Conservation (phyloP, 2,329 filamentous ascomycete species). For the Rhynchosporium graminicola region DNA sequence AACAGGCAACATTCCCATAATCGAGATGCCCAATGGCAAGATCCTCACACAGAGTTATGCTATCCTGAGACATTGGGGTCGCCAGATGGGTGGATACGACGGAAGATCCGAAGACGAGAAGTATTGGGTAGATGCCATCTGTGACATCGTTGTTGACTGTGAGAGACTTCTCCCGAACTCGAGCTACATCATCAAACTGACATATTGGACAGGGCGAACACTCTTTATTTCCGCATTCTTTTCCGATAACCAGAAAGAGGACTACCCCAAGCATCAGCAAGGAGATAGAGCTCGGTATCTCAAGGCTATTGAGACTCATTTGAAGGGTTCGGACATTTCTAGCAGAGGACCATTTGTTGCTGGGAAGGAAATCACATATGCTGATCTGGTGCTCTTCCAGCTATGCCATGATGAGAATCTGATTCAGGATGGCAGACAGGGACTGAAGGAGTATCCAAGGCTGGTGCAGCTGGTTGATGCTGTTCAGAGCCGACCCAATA, state of each 20-base stretch:
- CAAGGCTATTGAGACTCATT: constrained; percentile 43
- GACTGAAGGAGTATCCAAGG: constrained; percentile 36
- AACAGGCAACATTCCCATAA: constrained; percentile 34
- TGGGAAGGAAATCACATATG: constrained; percentile 38
- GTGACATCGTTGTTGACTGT: constrained; percentile 40
- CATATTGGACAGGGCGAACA: constrained; percentile 34
- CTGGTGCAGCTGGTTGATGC: constrained; percentile 37
- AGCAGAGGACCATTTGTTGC: constrained; percentile 37
- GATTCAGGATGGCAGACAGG: constrained; percentile 34
- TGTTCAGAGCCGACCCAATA: constrained; percentile 35
- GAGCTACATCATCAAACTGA: background rate
- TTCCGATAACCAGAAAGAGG: constrained; percentile 32
- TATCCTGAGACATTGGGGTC: constrained; percentile 38
- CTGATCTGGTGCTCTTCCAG: constrained; percentile 38
- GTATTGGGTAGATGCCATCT: constrained; percentile 40
- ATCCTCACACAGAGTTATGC: constrained; percentile 41
- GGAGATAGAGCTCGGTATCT: constrained; percentile 30
- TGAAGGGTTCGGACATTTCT: constrained; percentile 38
- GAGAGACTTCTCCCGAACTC: background rate
- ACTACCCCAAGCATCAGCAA: constrained; percentile 36
- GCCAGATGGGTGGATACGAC: constrained; percentile 38
- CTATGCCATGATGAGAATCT: constrained; percentile 38
- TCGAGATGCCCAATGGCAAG: constrained; percentile 37
- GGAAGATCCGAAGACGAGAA: constrained; percentile 39
- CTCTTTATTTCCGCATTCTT: constrained; percentile 40